phyloP scores from a whole-genome alignment of 2,329 filamentous ascomycete genomes.

The Diaporthe humulicola region DNA sequence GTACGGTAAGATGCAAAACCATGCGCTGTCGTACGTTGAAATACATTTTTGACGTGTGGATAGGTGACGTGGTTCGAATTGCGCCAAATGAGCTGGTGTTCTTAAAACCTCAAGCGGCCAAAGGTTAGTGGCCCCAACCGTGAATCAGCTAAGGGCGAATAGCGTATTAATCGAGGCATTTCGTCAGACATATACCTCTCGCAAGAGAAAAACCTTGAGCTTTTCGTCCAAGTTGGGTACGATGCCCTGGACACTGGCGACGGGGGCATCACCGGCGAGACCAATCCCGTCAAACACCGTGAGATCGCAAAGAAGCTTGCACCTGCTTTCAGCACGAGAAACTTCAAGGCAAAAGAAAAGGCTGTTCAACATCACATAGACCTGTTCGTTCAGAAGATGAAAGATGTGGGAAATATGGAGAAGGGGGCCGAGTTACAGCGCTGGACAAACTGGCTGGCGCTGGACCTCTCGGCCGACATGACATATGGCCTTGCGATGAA shows the following conservation, averaged over 20 bases:
- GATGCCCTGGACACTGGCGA: slow-evolving; percentile 28
- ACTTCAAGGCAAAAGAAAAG: slow-evolving; percentile 34
- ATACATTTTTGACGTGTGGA: too few relatives aligned
- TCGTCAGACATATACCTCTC: slow-evolving; percentile 36
- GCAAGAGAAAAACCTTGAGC: slow-evolving; percentile 34
- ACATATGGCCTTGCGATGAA: slow-evolving; percentile 31
- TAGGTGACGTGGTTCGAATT: slow-evolving; percentile 6
- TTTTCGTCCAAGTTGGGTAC: slow-evolving; percentile 35
- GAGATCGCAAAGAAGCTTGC: slow-evolving; percentile 37
- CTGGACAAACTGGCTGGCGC: slow-evolving; percentile 40
- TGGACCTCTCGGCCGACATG: slow-evolving; percentile 40
- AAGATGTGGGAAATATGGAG: neutral
- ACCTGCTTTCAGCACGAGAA: slow-evolving; percentile 38
- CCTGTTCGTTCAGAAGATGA: slow-evolving; percentile 36
- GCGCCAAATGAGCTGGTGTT: slow-evolving; percentile 31
- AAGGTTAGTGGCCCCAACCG: neutral
- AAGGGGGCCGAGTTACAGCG: slow-evolving; percentile 28
- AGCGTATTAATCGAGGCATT: neutral
- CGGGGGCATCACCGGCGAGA: slow-evolving; percentile 35
- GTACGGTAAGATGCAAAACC: neutral
- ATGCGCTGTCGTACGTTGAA: too few relatives aligned
- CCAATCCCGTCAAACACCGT: slow-evolving; percentile 34
- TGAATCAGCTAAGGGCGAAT: too few relatives aligned
- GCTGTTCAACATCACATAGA: slow-evolving; percentile 36
- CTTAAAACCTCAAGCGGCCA: neutral